Evolutionary conservation across 495 filamentous ascomycete genomes (phyloP).

Genomic region (Penicillium samsonianum): DNA sequence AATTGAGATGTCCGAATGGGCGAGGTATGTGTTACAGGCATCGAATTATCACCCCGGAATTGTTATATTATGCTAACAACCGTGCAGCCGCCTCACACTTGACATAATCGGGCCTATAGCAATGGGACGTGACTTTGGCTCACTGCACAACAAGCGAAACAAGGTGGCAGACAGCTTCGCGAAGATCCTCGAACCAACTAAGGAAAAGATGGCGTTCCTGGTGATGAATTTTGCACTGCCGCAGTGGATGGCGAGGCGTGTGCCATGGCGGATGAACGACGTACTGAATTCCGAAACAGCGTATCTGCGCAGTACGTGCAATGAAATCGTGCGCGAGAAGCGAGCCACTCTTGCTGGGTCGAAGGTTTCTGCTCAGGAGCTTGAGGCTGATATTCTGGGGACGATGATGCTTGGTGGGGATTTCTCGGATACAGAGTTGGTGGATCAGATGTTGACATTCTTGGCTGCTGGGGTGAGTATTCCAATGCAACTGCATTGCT

Average conservation of each 20-base stretch:
- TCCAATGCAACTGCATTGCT: neutral
- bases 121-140: constrained; percentile 76
- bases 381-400: constrained; percentile 71
- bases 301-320: constrained; percentile 63
- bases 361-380: constrained; percentile 54
- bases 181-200: constrained; percentile 51
- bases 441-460: constrained; percentile 59
- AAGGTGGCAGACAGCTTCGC: constrained; percentile 69
- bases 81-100: constrained; percentile 64
- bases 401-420: constrained; percentile 55
- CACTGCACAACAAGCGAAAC: constrained; percentile 63
- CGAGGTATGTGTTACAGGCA: constrained; percentile 38
- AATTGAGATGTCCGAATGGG: constrained; percentile 71
- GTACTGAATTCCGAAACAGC: constrained; percentile 57
- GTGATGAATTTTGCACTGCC: constrained; percentile 50
- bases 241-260: constrained; percentile 44
- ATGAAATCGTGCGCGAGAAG: constrained; percentile 68
- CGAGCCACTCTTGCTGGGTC: constrained; percentile 50
- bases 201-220: constrained; percentile 50
- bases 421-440: constrained; percentile 53
- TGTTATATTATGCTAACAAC: neutral
- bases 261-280: constrained; percentile 70
- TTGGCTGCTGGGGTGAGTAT: constrained; percentile 48
- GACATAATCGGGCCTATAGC: constrained; percentile 87
- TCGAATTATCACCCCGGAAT: neutral